A percentile compares a stretch with the other conserved stretches of the same genome.
Evolutionary conservation across 352 stramenopile genomes (phyloP).

Genomic region (Lagenidium giganteum): DNA sequence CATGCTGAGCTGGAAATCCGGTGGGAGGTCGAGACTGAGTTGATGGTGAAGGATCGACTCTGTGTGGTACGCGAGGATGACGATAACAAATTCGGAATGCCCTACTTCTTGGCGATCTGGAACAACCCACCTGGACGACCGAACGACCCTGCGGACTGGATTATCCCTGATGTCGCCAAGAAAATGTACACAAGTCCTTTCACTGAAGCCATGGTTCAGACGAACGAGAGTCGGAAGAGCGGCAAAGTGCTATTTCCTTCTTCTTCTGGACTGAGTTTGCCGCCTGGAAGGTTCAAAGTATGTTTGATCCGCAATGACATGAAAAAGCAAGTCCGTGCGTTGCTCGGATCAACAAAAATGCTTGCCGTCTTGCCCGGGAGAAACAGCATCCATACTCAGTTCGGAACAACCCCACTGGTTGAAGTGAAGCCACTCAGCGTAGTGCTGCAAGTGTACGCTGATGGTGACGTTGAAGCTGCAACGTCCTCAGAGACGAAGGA

Average conservation of each 20-base stretch:
- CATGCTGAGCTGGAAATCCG: slow-evolving; percentile 30
- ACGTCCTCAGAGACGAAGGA: no score
- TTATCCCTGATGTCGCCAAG: slow-evolving; percentile 20
- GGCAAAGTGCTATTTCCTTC: slow-evolving; percentile 28
- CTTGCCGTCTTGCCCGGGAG: slow-evolving; percentile 33
- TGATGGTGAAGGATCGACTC: slow-evolving; percentile 27
- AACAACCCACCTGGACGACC: slow-evolving; percentile 11
- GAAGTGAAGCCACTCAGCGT: slow-evolving; percentile 39
- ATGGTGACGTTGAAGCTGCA: no score
- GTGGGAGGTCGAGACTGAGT: slow-evolving; percentile 23
- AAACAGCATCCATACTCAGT: slow-evolving; percentile 50
- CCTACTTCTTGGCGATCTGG: slow-evolving; percentile 42
- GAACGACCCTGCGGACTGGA: no score
- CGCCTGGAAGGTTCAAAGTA: slow-evolving; percentile 33
- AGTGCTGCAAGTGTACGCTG: slow-evolving; percentile 27
- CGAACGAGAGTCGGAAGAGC: background rate
- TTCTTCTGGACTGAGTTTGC: slow-evolving; percentile 34
- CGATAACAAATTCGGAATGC: slow-evolving; percentile 29
- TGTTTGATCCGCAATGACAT: slow-evolving; percentile 44
- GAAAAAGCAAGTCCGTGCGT: slow-evolving; percentile 20
- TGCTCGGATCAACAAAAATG: slow-evolving; percentile 19
- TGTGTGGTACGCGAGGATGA: slow-evolving; percentile 34
- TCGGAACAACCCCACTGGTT: slow-evolving; percentile 50
- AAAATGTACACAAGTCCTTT: slow-evolving; percentile 26
- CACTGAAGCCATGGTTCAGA: background rate